Evolutionary conservation across 2,329 filamentous ascomycete species (phyloP).

Genomic region (Thielaviopsis euricoi): DNA sequence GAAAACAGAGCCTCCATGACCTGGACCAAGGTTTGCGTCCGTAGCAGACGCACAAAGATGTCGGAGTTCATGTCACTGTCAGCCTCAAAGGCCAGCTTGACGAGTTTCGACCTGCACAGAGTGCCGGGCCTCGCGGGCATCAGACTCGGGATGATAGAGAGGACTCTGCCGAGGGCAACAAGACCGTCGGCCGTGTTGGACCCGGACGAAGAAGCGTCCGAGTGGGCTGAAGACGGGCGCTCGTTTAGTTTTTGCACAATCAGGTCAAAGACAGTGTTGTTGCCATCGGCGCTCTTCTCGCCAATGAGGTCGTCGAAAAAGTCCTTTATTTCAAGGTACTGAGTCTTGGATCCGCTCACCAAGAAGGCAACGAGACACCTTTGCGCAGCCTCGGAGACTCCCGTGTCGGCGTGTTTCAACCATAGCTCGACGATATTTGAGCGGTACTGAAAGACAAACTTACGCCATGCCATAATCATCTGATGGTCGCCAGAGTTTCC

Average conservation of each 20-base stretch:
- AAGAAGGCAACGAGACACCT: conserved; percentile 3
- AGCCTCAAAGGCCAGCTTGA: not conserved
- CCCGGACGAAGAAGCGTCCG: not conserved
- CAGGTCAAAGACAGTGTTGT: not conserved
- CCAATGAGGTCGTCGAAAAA: not conserved
- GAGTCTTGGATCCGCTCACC: not conserved
- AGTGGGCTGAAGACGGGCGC: not conserved
- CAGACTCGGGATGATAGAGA: not conserved
- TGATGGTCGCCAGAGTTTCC: not conserved
- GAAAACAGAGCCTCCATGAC: not conserved
- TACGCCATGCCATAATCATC: conserved; percentile 3
- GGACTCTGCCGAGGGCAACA: not conserved
- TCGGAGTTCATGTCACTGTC: not conserved
- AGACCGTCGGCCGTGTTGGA: not conserved
- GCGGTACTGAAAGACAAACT: not conserved
- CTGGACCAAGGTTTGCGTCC: not conserved
- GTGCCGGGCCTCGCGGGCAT: not conserved
- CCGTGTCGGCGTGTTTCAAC: conserved; percentile 3
- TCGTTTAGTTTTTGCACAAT: not conserved
- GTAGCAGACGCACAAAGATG: not conserved
- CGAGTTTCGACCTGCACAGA: conserved; percentile 2
- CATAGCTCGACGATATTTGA: conserved; percentile 7
- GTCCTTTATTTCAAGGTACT: not conserved
- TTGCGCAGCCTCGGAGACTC: conserved; percentile 1
- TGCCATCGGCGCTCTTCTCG: not conserved